phyloP scores from a whole-genome alignment of 495 filamentous ascomycete genomes.

The Filosporella fistucella region DNA sequence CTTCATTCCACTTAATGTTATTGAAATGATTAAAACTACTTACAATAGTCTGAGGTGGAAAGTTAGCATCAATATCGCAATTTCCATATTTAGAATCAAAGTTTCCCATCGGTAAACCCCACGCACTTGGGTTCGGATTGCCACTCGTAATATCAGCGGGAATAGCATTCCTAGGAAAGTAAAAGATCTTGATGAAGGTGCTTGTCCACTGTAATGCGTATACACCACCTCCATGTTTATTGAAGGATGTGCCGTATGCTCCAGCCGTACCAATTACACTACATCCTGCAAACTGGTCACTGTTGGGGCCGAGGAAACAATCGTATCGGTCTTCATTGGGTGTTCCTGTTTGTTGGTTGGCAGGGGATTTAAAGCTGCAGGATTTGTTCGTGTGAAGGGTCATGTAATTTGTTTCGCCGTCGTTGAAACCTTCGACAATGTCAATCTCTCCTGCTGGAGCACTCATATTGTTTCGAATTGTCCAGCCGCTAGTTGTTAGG shows the following conservation, averaged over 20 bases:
- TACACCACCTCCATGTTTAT: constrained; percentile 52
- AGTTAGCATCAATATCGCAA: constrained; percentile 39
- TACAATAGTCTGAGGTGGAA: constrained; percentile 42
- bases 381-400: constrained; percentile 66
- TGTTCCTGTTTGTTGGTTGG: constrained; percentile 17
- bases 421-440: constrained; percentile 82
- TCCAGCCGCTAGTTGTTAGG: constrained; percentile 26
- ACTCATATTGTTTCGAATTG: constrained; percentile 48
- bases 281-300: constrained; percentile 34
- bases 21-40: no score
- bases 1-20: no score
- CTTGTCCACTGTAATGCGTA: constrained; percentile 58
- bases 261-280: constrained; percentile 40
- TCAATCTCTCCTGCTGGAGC: constrained; percentile 85
- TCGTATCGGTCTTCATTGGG: neutral
- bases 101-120: constrained; percentile 55
- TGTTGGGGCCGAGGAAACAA: neutral
- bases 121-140: constrained; percentile 51
- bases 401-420: constrained; percentile 55
- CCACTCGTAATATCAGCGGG: constrained; percentile 53
- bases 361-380: constrained; percentile 35
- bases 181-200: constrained; percentile 63
- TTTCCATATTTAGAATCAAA: constrained; percentile 15
- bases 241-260: constrained; percentile 60
- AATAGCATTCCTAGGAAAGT: constrained; percentile 56